Base-by-base conservation (phyloP, 805 yeast species). In the Teunomyces kruisii region DNA sequence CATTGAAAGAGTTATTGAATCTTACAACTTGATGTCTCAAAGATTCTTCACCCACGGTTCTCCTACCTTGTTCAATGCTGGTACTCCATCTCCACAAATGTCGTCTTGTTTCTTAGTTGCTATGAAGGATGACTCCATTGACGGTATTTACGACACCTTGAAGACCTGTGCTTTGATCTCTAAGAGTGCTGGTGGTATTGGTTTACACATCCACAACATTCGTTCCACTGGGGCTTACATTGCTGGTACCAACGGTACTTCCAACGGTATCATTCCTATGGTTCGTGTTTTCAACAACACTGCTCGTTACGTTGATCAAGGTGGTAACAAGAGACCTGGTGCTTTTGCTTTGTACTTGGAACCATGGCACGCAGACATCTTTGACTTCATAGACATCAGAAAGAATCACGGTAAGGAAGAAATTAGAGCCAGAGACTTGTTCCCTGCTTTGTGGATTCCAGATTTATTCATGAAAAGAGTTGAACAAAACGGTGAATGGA, bases 331-430 rank as follows among this genome's bases (percentile, higher is more conserved):
- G 65, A 68, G 84, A 62, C 84, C 84, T 12, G 84, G 84, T 57
- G 84, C 84, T 10, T 78, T 79, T 61, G 84, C 84, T 15, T 62
- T 79, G 43, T 79, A 79, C 61, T 59, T 79, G 42, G 84, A 79
- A 63, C 84, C 84, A 57, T 79, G 84, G 84, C 84, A 79, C 58
- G 65, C 81, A 6, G 84, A 79, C 59, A 72, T 79, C 50, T 75
- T 79, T 53, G 83, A 79, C 46, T 78, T 79, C 53, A 70, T 79
- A 45, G 83, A 79, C 57, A 75, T 79, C 51, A 71, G 83, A 64
- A 79, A 79, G 65, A 79, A 79, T 59, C 84, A 79, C 59, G 84
- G 84, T 55, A 79, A 79, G 58, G 84, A 79, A 61, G 84, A 79
- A 60, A 76, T 76, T 51, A 70, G 84, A 60, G 83, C 84, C 24